These are phyloP conservation scores for Amorphotheca resinae DNA, from an alignment of 495 filamentous ascomycete species.

Conservation along the genomic window DNA sequence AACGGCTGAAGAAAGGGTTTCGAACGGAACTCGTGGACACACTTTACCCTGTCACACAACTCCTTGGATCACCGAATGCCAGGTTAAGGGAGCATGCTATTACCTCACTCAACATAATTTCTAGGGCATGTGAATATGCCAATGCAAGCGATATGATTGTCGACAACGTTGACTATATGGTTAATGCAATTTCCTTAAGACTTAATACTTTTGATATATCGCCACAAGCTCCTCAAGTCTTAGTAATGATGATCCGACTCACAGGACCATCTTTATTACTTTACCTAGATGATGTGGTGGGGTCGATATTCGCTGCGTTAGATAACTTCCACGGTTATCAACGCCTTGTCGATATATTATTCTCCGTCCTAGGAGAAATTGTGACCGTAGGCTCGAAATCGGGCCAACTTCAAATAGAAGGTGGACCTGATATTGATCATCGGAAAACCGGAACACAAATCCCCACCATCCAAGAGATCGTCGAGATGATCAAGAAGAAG, in stretches of 20 bases:
- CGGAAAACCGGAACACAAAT: conserved; percentile 20
- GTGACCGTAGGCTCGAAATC: conserved; percentile 68
- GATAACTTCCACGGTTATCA: conserved; percentile 93
- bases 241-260: conserved; percentile 88
- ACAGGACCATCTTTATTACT: conserved; percentile 72
- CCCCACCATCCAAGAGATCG: conserved; percentile 22
- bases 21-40: conserved; percentile 80
- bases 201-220: conserved; percentile 86
- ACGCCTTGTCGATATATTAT: conserved; percentile 70
- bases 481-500: conserved; percentile 23
- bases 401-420: conserved; percentile 38
- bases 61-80: conserved; percentile 60
- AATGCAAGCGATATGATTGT: conserved; percentile 70
- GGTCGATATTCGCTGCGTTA: conserved; percentile 77
- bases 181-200: conserved; percentile 81
- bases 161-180: conserved; percentile 91
- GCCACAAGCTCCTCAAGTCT: conserved; percentile 77
- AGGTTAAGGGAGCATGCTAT: conserved; percentile 72
- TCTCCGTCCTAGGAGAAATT: conserved; percentile 66
- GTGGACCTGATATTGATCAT: conserved; percentile 19
- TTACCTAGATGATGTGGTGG: conserved; percentile 83
- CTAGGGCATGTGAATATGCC: conserved; percentile 59
- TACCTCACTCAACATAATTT: conserved; percentile 66
- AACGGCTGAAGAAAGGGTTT: conserved; percentile 55
- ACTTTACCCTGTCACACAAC: conserved; percentile 76